phyloP scores from a whole-genome alignment of 1,284 basidiomycete species.

The Farysia itapuensis region DNA sequence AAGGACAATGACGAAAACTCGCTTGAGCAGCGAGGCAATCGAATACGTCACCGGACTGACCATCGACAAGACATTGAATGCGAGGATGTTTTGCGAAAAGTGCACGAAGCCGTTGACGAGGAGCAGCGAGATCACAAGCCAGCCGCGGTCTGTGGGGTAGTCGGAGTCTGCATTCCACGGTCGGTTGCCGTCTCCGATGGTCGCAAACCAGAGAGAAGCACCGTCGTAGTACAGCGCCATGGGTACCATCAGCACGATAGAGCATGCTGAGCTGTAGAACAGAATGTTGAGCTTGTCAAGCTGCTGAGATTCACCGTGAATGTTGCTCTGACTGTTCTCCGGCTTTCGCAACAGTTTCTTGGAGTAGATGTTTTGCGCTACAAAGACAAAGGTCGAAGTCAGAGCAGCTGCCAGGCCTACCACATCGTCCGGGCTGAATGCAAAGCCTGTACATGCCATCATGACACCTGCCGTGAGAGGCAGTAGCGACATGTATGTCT shows the following conservation, averaged over 20 bases:
- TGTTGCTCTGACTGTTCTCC: slow-evolving; percentile 3
- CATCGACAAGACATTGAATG: slow-evolving; percentile 90
- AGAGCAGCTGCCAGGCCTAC: slow-evolving; percentile 38
- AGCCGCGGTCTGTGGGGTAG: slow-evolving; percentile 42
- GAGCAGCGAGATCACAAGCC: slow-evolving; percentile 67
- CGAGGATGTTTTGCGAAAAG: slow-evolving; percentile 94
- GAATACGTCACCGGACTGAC: slow-evolving; percentile 98
- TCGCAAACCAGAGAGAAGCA: slow-evolving; percentile 7
- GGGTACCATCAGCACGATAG: slow-evolving; percentile 68
- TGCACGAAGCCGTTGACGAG: slow-evolving; percentile 92
- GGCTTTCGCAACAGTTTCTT: slow-evolving; percentile 81
- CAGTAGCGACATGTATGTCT: slow-evolving; percentile 90
- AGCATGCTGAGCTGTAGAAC: slow-evolving; percentile 91
- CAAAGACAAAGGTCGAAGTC: slow-evolving; percentile 69
- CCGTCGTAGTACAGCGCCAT: slow-evolving; percentile 53
- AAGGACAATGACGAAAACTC: slow-evolving; percentile 95
- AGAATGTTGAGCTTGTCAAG: slow-evolving; percentile 96
- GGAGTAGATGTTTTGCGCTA: slow-evolving; percentile 98
- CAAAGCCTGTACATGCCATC: slow-evolving; percentile 91
- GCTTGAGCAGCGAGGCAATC: slow-evolving; percentile 95
- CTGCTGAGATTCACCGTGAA: slow-evolving; percentile 62
- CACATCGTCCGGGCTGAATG: slow-evolving; percentile 69
- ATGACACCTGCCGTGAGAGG: slow-evolving; percentile 95
- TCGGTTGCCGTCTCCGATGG: too few relatives aligned
- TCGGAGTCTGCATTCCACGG: slow-evolving; percentile 1